These are phyloP conservation scores for Ambrosia artemisiifolia DNA, from an alignment of 129 eudicot species.

Conservation along the genomic window DNA sequence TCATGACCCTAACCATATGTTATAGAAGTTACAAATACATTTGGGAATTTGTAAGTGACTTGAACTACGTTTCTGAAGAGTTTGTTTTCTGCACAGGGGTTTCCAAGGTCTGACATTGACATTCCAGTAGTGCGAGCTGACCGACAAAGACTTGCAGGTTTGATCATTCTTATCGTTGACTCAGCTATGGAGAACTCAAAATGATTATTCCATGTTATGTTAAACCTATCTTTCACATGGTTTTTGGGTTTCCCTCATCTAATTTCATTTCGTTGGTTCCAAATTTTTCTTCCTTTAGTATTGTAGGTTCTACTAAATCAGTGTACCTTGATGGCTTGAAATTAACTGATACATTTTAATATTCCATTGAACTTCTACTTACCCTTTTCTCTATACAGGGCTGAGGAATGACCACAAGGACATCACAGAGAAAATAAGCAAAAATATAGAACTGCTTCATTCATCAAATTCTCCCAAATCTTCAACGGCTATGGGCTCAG, in stretches of 20 bases:
- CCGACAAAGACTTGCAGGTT: slow-evolving; percentile 79
- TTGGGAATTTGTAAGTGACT: neutral
- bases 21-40: neutral
- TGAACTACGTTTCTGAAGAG: slow-evolving; percentile 10
- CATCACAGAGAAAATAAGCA: slow-evolving; percentile 68
- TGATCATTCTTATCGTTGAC: slow-evolving; percentile 1
- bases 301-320: neutral
- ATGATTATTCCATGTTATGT: neutral
- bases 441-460: slow-evolving; percentile 67
- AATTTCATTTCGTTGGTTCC: too few relatives aligned
- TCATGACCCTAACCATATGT: neutral
- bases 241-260: neutral
- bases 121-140: slow-evolving; percentile 76
- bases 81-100: slow-evolving; percentile 66
- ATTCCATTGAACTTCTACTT: slow-evolving; percentile 3
- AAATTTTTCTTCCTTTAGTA: neutral
- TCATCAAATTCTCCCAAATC: slow-evolving; percentile 51
- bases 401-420: slow-evolving; percentile 76
- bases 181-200: neutral
- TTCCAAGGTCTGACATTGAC: slow-evolving; percentile 90
- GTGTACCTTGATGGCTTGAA: neutral
- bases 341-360: neutral
- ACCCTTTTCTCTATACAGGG: slow-evolving; percentile 36
- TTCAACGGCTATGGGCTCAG: slow-evolving; percentile 38
- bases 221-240: neutral